A percentile compares a stretch with the other conserved stretches of the same genome.
These are phyloP conservation scores for Alternaria hordeiaustralica DNA, from an alignment of 2,329 filamentous ascomycete species.

Conservation along the genomic window DNA sequence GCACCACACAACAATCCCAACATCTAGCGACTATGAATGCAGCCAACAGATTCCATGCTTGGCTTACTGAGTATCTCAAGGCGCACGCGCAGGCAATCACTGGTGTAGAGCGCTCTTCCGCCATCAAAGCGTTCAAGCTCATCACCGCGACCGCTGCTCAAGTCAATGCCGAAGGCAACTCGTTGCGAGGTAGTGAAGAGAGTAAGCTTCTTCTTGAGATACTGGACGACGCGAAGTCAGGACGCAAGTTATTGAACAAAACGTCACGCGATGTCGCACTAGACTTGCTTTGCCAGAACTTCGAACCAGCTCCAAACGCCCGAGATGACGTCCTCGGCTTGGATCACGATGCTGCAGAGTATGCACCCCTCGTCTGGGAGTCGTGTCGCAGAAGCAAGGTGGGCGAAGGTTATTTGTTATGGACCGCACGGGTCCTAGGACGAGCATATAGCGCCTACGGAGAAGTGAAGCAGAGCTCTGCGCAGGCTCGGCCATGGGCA, in stretches of 20 bases:
- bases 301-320: constrained; percentile 65
- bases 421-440: constrained; percentile 86
- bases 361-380: constrained; percentile 75
- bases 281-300: constrained; percentile 75
- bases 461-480: constrained; percentile 58
- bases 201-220: constrained; percentile 81
- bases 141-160: constrained; percentile 73
- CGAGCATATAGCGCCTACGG: constrained; percentile 74
- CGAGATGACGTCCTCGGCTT: constrained; percentile 71
- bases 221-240: constrained; percentile 72
- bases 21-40: constrained; percentile 78
- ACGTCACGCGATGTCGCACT: constrained; percentile 74
- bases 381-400: constrained; percentile 71
- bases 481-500: constrained; percentile 37
- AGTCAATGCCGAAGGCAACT: constrained; percentile 72
- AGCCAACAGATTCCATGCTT: constrained; percentile 76
- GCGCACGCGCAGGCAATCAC: constrained; percentile 51
- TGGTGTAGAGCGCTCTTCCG: constrained; percentile 26
- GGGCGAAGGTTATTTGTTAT: constrained; percentile 75
- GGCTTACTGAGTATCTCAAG: constrained; percentile 75
- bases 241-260: constrained; percentile 70
- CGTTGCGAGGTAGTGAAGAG: constrained; percentile 73
- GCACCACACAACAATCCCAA: constrained; percentile 84
- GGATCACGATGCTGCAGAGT: constrained; percentile 68
- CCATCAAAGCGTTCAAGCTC: constrained; percentile 64